Conservation (phyloP, 768 basidiomycete species). For the Saitozyma podzolica region DNA sequence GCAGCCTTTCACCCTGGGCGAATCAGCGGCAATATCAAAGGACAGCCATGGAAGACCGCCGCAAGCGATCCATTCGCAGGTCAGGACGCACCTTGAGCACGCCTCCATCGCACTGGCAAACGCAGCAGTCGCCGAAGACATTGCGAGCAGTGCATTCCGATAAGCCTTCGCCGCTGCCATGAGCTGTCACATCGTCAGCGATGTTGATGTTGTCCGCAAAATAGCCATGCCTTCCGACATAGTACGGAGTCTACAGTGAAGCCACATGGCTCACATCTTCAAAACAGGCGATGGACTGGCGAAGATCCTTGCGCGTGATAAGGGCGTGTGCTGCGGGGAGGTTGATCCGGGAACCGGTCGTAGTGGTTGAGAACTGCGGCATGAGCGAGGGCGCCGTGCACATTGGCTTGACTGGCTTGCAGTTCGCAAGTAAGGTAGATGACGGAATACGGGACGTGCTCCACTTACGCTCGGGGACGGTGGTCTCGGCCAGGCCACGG, state of each 20-base stretch:
- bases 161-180: slow-evolving; percentile 74
- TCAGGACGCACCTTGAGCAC: slow-evolving; percentile 68
- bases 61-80: slow-evolving; percentile 60
- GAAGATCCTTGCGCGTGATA: slow-evolving; percentile 47
- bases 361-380: slow-evolving; percentile 46
- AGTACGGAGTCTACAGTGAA: not conserved
- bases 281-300: slow-evolving; percentile 47
- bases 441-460: not conserved
- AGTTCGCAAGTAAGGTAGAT: not conserved
- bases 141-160: slow-evolving; percentile 72
- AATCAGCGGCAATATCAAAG: slow-evolving; percentile 56
- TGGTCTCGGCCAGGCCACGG: slow-evolving; percentile 25
- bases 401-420: not conserved
- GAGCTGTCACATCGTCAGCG: slow-evolving; percentile 57
- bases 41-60: not conserved
- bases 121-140: slow-evolving; percentile 78
- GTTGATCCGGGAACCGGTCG: slow-evolving; percentile 44
- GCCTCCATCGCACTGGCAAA: slow-evolving; percentile 85
- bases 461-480: slow-evolving; percentile 45
- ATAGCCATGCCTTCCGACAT: not conserved
- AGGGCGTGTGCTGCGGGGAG: slow-evolving; percentile 39
- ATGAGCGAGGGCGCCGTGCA: not conserved
- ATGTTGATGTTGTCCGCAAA: no score
- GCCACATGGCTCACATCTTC: slow-evolving; percentile 35
- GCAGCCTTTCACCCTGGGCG: slow-evolving; percentile 53